Evolutionary conservation across 179 eudicot genomes (phyloP).

Genomic region (Silene vulgaris): DNA sequence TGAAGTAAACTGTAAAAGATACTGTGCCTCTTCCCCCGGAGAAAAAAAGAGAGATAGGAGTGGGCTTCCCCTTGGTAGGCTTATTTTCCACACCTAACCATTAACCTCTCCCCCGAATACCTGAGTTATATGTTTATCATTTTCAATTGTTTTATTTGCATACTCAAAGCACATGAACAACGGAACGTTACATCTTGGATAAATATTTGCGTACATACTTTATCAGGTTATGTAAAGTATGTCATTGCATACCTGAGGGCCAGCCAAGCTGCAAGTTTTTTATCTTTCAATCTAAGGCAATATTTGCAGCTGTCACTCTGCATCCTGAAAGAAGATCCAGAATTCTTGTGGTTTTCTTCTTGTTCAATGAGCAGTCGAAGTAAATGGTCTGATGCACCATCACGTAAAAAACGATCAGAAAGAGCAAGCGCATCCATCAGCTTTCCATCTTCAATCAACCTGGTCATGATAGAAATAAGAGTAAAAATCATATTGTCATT

Average conservation of each 20-base stretch:
- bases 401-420: conserved; percentile 86
- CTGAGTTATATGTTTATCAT: neutral
- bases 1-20: too few relatives aligned
- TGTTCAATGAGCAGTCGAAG: conserved; percentile 75
- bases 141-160: neutral
- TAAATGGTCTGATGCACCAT: conserved; percentile 84
- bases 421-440: conserved; percentile 93
- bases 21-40: too few relatives aligned
- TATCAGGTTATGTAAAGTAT: neutral
- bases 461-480: conserved; percentile 25
- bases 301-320: conserved; percentile 91
- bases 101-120: neutral
- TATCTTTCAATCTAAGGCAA: conserved; percentile 87
- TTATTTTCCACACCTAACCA: neutral
- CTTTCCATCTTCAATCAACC: conserved; percentile 84
- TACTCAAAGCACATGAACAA: conserved; percentile 6
- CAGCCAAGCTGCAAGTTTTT: conserved; percentile 78
- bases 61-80: conserved; percentile 2
- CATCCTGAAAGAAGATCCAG: conserved; percentile 37
- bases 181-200: conserved; percentile 6
- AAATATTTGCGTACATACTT: neutral
- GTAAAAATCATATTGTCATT: neutral
- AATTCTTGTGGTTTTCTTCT: conserved; percentile 41
- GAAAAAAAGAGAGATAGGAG: neutral
- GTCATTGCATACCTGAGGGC: conserved; percentile 61